Evolutionary conservation across 2,329 filamentous ascomycete species (phyloP), one percentile per base, ranked within the genome.

Genomic region (Exophiala aquamarina): DNA sequence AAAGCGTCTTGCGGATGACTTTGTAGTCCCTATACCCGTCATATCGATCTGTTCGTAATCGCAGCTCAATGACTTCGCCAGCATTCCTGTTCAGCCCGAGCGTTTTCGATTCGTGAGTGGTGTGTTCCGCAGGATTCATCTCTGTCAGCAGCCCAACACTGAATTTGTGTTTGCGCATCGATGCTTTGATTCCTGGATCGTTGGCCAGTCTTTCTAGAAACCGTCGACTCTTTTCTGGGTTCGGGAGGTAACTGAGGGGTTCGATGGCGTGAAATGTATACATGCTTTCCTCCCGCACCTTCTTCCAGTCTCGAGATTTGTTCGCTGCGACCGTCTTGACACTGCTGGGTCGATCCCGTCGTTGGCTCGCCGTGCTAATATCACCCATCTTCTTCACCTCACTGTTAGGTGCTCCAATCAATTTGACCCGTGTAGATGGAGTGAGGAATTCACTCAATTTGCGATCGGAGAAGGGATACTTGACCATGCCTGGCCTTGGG

Each of bases 11-110:
- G 41, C 93, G 81, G 39, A 98, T 94, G 0, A 86, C 91, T 59
- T 86, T 85, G 70, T 97, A 98, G 64, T 96, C 89, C 29, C 93
- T 75, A 62, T 95, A 97, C 1, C 93, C 93, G 65, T 95, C 90
- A 64, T 93, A 89, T 2, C 87, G 88, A 69, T 98, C 93, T 1
- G 93, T 97, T n/a, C 93, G 76, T 28, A 98, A 70, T 0, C 93
- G 76, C 52, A 98, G 69, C 74, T 97, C 91, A 47, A 98, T 95
- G 1, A 89, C 88, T 66, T 95, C 86, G 50, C 93, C 93, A 2
- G 76, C 69, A 63, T 97, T 96, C 9, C 89, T 76, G 64, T 98
- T 98, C 32, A 97, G 66, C 0, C 93, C 93, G 0, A 97, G 70
- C 1, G 88, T 91, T 35, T 89, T 79, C 40, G 83, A 83, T n/a